Evolutionary conservation across 306 rosid genomes (phyloP), one percentile per base, ranked within the genome.

Genomic region (Citrullus amarus): DNA sequence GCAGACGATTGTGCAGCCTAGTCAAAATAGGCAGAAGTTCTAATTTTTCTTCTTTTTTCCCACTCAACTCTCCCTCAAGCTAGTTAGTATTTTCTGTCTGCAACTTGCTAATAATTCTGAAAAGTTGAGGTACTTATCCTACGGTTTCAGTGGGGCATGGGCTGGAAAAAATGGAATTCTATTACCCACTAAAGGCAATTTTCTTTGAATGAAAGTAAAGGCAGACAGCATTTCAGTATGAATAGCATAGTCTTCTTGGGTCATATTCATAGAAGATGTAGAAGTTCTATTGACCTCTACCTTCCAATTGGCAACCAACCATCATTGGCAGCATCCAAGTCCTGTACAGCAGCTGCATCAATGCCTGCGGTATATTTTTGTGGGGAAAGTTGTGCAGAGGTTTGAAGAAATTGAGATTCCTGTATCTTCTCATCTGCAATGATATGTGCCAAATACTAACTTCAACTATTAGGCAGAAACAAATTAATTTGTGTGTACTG

Each of bases 371-470:
- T 80, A 16, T 81, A 79, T 85, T 81, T 77, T 63, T 80, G 79
- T 79, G 77, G 92, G 61, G 88, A 85, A 70, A 83, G 69, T 82
- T 85, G 81, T 57, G 68, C 63, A 79, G 86, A 80, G 79, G 81
- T 70, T 77, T 78, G 79, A 79, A 79, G 74, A 74, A 82, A 82
- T 71, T 87, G 85, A 61, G 83, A 75, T 78, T 77, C 95, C 89
- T 91, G 93, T 72, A 86, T 86, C 88, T 83, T 85, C 88, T 86
- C 88, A 88, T 92, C 97, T 95, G 97, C 97, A 95, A 90, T 77
- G 88, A 86, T 87, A 84, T 81, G 80, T 83, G 80, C 86, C 62
- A 84, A 88, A 92, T 92, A 48, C 77, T 71, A 71, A 71, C 59
- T 71, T 50, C 4, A 71, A 71, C 77, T 25, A 71, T 71, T 71